Percentiles rank a stretch among this genome's conserved stretches.
These are phyloP conservation scores for Phytophthora macrochlamydospora DNA, from an alignment of 352 stramenopile genomes.

Conservation along the genomic window DNA sequence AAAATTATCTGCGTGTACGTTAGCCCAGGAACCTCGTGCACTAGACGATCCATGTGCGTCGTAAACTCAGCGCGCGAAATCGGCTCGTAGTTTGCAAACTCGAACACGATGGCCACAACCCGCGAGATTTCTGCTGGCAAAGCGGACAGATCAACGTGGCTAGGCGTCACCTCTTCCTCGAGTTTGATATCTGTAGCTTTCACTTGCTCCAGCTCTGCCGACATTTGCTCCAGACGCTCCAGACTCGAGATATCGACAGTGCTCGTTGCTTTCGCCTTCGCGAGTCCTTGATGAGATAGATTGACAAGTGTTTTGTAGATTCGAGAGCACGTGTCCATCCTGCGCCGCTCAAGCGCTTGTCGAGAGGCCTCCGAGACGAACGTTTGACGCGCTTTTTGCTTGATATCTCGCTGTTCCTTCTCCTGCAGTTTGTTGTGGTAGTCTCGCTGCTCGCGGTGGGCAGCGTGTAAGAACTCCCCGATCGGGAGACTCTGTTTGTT, in stretches of 20 bases:
- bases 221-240: neutral
- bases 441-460: conserved; percentile 65
- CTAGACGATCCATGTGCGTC: conserved; percentile 65
- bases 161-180: conserved; percentile 33
- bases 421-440: conserved; percentile 57
- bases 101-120: conserved; percentile 67
- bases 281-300: conserved; percentile 10
- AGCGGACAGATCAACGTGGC: conserved; percentile 40
- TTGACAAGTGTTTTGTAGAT: conserved; percentile 55
- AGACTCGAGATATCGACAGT: neutral
- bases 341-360: conserved; percentile 56
- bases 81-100: conserved; percentile 55
- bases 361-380: conserved; percentile 69
- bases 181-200: neutral
- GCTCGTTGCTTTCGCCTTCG: neutral
- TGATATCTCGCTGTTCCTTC: conserved; percentile 47
- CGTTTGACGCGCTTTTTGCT: conserved; percentile 47
- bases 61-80: conserved; percentile 52
- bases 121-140: conserved; percentile 61
- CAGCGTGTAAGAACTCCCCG: conserved; percentile 75
- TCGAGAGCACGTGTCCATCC: conserved; percentile 59
- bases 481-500: conserved; percentile 77
- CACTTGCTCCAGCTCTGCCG: neutral
- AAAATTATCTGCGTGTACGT: conserved; percentile 82
- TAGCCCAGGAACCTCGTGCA: conserved; percentile 59